These are phyloP conservation scores for Heterobasidion irregulare DNA, from an alignment of 1,284 basidiomycete genomes.

Conservation along the genomic window DNA sequence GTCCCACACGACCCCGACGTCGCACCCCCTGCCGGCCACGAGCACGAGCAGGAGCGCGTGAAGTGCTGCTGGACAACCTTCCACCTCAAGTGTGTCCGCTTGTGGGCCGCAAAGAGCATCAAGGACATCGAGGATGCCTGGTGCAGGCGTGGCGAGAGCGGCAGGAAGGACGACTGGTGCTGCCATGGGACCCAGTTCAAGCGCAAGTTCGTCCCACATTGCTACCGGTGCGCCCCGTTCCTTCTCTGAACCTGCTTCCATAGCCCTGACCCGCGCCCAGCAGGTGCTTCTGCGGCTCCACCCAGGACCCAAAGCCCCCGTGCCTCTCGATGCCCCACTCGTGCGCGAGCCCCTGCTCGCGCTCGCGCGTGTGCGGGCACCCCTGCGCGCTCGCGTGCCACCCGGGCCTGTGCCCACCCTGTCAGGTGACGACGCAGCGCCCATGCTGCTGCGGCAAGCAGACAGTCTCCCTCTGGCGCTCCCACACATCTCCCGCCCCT, in stretches of 20 bases:
- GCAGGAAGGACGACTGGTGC: slow-evolving; percentile 67
- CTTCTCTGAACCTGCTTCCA: too few species aligned
- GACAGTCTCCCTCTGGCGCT: slow-evolving; percentile 44
- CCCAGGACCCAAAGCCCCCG: slow-evolving; percentile 61
- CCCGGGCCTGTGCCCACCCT: slow-evolving; percentile 79
- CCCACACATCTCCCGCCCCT: background rate
- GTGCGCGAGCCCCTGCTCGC: slow-evolving; percentile 72
- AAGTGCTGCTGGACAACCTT: slow-evolving; percentile 79
- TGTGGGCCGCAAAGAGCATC: slow-evolving; percentile 75
- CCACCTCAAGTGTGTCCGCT: slow-evolving; percentile 72
- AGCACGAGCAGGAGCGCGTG: slow-evolving; percentile 18
- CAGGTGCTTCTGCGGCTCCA: slow-evolving; percentile 81
- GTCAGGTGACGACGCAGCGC: slow-evolving; percentile 39
- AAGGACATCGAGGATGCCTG: slow-evolving; percentile 73
- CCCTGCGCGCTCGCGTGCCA: slow-evolving; percentile 62
- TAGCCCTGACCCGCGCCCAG: background rate
- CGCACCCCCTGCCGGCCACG: slow-evolving; percentile 2
- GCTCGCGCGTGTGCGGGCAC: slow-evolving; percentile 53
- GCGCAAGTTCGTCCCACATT: too few species aligned
- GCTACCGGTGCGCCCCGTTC: too few species aligned
- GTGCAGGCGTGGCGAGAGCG: slow-evolving; percentile 57
- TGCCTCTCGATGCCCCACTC: slow-evolving; percentile 77
- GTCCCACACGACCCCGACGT: slow-evolving; percentile 18
- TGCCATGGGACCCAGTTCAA: slow-evolving; percentile 85
- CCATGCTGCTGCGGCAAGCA: slow-evolving; percentile 65